phyloP scores from a whole-genome alignment of 192 early-diverging fungal species.

The Radiomyces spectabilis region DNA sequence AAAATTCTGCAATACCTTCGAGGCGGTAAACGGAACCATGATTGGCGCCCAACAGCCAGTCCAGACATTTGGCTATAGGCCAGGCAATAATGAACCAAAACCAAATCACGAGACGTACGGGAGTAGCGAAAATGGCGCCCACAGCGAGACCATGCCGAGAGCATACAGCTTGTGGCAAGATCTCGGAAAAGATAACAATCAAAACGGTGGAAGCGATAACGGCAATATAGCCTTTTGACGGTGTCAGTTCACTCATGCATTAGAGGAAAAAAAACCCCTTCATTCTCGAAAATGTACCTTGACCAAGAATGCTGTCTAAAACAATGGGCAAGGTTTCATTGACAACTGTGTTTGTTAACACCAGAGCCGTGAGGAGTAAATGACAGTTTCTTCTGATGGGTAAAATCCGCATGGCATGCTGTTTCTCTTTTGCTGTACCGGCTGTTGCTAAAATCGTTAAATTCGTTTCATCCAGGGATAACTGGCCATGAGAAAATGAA shows the following conservation, averaged over 20 bases:
- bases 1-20: too few species aligned
- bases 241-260: not conserved
- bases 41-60: conserved; percentile 70
- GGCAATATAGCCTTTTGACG: conserved; percentile 53
- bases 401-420: conserved; percentile 67
- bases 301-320: conserved; percentile 60
- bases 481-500: conserved; percentile 23
- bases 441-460: conserved; percentile 73
- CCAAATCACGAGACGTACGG: conserved; percentile 52
- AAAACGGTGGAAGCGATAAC: conserved; percentile 75
- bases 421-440: conserved; percentile 58
- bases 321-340: conserved; percentile 87
- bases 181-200: conserved; percentile 90
- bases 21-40: conserved; percentile 76
- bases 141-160: conserved; percentile 82
- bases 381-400: conserved; percentile 86
- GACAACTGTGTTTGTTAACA: conserved; percentile 81
- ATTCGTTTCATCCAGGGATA: conserved; percentile 79
- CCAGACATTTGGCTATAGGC: conserved; percentile 82
- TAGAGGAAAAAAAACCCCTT: not conserved
- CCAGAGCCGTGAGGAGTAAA: conserved; percentile 81
- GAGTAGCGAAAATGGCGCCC: conserved; percentile 82
- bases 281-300: too few species aligned
- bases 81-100: conserved; percentile 55
- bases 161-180: conserved; percentile 90